phyloP scores from a whole-genome alignment of 2,329 filamentous ascomycete genomes.

The Simplicillium sp. region DNA sequence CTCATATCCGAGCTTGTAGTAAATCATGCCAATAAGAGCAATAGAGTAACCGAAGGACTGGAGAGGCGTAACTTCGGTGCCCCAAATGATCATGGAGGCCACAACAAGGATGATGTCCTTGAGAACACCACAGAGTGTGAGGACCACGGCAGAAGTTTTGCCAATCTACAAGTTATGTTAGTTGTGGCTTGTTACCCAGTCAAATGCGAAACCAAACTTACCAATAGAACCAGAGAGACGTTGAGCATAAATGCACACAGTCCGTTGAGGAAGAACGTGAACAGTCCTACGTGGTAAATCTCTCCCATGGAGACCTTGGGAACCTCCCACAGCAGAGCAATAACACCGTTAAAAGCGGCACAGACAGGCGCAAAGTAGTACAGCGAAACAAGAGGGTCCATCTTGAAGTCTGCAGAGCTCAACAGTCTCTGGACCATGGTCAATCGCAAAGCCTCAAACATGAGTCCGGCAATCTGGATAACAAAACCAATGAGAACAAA shows the following conservation, averaged over 20 bases:
- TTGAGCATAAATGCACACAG: conserved; percentile 73
- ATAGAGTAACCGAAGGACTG: conserved; percentile 82
- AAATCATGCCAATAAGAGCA: conserved; percentile 67
- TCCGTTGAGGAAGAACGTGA: conserved; percentile 67
- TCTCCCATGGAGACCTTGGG: conserved; percentile 60
- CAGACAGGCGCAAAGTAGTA: conserved; percentile 87
- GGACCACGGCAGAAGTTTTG: conserved; percentile 77
- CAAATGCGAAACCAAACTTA: conserved; percentile 32
- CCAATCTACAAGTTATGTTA: conserved; percentile 51
- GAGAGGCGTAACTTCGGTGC: conserved; percentile 61
- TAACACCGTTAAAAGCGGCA: conserved; percentile 68
- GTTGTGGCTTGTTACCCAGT: too few species aligned
- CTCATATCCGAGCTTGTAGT: conserved; percentile 69
- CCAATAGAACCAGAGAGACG: conserved; percentile 77
- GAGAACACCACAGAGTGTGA: conserved; percentile 79
- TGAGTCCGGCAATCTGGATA: conserved; percentile 68
- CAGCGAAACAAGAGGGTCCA: conserved; percentile 80
- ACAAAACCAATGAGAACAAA: conserved; percentile 76
- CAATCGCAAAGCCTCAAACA: conserved; percentile 74
- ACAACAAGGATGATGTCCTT: conserved; percentile 79
- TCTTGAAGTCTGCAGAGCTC: conserved; percentile 79
- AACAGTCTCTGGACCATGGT: conserved; percentile 79
- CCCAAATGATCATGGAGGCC: conserved; percentile 75
- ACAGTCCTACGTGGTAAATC: conserved; percentile 62
- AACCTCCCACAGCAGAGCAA: conserved; percentile 66